Conservation (phyloP, 2,329 filamentous ascomycete genomes). For the Stemphylium beticola region DNA sequence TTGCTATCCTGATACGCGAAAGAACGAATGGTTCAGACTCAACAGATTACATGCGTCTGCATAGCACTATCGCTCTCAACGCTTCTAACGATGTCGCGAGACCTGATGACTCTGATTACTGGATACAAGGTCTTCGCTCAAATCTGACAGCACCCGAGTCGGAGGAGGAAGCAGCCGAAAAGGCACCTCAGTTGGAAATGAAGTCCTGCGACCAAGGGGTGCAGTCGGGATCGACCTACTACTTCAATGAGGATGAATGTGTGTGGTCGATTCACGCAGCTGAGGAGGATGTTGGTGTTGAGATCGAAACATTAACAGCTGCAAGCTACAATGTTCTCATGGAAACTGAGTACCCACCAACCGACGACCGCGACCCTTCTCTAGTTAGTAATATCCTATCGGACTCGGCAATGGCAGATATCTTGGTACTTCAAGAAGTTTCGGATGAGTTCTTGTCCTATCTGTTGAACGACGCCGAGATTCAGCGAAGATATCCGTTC, state of each 20-base stretch:
- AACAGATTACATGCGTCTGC: conserved; percentile 62
- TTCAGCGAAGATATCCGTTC: conserved; percentile 61
- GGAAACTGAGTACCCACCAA: conserved; percentile 47
- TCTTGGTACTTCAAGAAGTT: conserved; percentile 65
- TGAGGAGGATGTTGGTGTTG: background rate
- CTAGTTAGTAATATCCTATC: conserved; percentile 46
- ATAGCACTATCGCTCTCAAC: conserved; percentile 57
- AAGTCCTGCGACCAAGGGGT: conserved; percentile 17
- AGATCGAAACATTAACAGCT: conserved; percentile 33
- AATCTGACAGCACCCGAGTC: background rate
- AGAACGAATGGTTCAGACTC: conserved; percentile 31
- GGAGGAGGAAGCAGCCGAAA: conserved; percentile 9
- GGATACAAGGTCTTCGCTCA: conserved; percentile 10
- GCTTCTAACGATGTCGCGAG: background rate
- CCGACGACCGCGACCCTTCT: conserved; percentile 46
- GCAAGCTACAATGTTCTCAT: conserved; percentile 55
- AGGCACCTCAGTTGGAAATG: background rate
- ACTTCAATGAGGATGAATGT: conserved; percentile 29
- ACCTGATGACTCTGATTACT: conserved; percentile 17
- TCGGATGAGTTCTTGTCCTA: conserved; percentile 67
- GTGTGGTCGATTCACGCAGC: conserved; percentile 29
- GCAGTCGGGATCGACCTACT: conserved; percentile 39
- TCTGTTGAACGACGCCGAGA: conserved; percentile 56
- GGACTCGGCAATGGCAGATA: conserved; percentile 42
- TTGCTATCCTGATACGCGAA: conserved; percentile 63